Evolutionary conservation across 768 basidiomycete genomes (phyloP).

Genomic region (Coprinopsis sp.): DNA sequence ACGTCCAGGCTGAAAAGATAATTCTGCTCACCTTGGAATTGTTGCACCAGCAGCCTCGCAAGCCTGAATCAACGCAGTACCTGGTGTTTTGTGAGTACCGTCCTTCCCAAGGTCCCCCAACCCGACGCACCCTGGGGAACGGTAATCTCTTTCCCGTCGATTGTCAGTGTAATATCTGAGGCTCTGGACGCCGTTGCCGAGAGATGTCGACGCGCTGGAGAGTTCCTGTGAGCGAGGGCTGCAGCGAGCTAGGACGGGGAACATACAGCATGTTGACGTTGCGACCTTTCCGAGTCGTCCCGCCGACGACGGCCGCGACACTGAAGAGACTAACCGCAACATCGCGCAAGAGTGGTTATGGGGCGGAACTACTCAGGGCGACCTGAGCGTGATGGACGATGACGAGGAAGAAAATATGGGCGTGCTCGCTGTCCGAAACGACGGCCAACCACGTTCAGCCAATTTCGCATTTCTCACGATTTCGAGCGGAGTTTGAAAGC

Average conservation of each 20-base stretch:
- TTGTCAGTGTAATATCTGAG: slow-evolving; percentile 86
- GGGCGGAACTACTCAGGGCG: slow-evolving; percentile 24
- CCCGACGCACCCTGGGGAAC: slow-evolving; percentile 81
- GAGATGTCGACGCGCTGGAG: slow-evolving; percentile 54
- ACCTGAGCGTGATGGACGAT: slow-evolving; percentile 27
- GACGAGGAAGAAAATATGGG: slow-evolving; percentile 25
- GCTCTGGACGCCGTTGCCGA: slow-evolving; percentile 60
- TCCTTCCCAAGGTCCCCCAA: background rate
- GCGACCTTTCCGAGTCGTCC: slow-evolving; percentile 66
- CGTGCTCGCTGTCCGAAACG: slow-evolving; percentile 41
- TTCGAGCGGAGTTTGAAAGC: slow-evolving; percentile 25
- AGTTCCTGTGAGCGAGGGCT: too few relatives aligned
- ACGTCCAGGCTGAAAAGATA: slow-evolving; percentile 7
- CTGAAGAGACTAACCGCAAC: slow-evolving; percentile 64
- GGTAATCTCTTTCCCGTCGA: slow-evolving; percentile 96
- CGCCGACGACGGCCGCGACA: slow-evolving; percentile 57
- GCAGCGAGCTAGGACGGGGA: slow-evolving; percentile 5
- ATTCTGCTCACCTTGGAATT: slow-evolving; percentile 61
- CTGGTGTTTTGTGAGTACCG: slow-evolving; percentile 32
- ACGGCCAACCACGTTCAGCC: slow-evolving; percentile 40
- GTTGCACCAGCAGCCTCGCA: slow-evolving; percentile 85
- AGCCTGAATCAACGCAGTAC: slow-evolving; percentile 94
- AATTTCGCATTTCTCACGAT: slow-evolving; percentile 39
- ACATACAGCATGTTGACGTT: slow-evolving; percentile 32
- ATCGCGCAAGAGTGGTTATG: slow-evolving; percentile 31